Percentiles rank a stretch among this genome's conserved stretches.
Conservation (phyloP, 1,284 basidiomycete genomes). For the Tilletia caries region DNA sequence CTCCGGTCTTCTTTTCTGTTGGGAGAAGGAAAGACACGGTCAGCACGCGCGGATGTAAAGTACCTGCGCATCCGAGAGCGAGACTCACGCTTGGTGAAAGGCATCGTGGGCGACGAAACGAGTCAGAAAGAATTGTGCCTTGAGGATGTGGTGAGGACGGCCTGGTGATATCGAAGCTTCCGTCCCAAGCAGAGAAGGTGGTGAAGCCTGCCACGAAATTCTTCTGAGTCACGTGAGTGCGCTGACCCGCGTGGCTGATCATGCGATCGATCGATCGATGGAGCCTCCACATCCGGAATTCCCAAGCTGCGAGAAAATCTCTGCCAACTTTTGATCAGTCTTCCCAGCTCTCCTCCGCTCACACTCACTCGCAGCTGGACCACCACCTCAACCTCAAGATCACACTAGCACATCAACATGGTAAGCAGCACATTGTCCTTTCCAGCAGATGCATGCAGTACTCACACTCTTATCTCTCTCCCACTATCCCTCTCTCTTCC, state of each 20-base stretch:
- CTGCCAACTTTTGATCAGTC: neutral
- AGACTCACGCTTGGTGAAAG: slow-evolving; percentile 14
- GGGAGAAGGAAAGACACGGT: neutral
- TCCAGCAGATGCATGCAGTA: too few relatives aligned
- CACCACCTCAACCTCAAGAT: too few relatives aligned
- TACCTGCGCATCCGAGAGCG: too few relatives aligned
- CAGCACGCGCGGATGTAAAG: too few relatives aligned
- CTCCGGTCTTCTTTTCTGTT: slow-evolving; percentile 59
- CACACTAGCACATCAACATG: neutral
- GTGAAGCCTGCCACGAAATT: neutral
- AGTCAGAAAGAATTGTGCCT: neutral
- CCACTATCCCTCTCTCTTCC: neutral
- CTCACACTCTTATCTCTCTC: too few relatives aligned
- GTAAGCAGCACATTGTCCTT: too few relatives aligned
- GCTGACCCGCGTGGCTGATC: too few relatives aligned
- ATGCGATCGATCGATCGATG: neutral
- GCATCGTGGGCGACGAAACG: neutral
- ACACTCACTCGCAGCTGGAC: too few relatives aligned
- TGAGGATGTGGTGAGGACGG: neutral
- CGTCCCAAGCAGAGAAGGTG: neutral
- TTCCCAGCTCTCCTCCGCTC: neutral
- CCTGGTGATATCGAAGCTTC: neutral
- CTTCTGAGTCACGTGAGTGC: neutral
- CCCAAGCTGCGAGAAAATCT: slow-evolving; percentile 2
- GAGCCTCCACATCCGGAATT: neutral